Base-by-base conservation (phyloP, 2,329 filamentous ascomycete genomes). In the Seiridium unicorne region DNA sequence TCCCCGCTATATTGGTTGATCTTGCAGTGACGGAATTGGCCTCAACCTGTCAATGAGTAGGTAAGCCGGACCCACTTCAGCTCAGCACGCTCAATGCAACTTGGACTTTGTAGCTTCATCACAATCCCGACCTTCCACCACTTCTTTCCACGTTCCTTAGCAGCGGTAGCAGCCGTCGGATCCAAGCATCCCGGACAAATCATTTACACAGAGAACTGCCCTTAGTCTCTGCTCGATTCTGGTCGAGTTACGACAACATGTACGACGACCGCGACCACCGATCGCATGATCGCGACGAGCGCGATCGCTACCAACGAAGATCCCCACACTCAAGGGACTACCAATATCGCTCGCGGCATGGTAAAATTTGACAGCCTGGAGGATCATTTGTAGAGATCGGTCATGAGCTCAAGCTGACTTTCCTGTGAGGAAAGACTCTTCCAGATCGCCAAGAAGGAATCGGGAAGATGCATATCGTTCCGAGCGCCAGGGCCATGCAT, bases 301-400 rank as follows among this genome's bases (percentile, higher is more conserved):
- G 63, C 55, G 68, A 69, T 58, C 62, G 63, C 56, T 64, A 66
- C 34, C 63, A 66, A 62, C 70, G 65, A 61, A 70, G 66, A 69
- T 72, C 70, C 26, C 66, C 70, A 47, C 58, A 63, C 57, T 67
- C 70, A 55, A 65, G 66, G 62, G 71, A 71, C 62, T 62, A 66
- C 61, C 69, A 69, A 58, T 68, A 71, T 70, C 70, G 67, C 65
- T 70, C 70, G 66, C 69, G 70, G 68, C 71, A 73, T 69, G 71
- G 71, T 73, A 73, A 72, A 71, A 70, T 66, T 58, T 65, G 69
- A 53, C 66, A 69, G 68, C 71, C 70, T 72, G 69, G 53, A 42
- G 44, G 32, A 51, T 58, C 18, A 51, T 36, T 46, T 58, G 32
- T 58, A 42, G 40, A 53, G 68, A 68, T 66, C 46, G 59, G 61